Percentiles rank a stretch among this genome's conserved stretches.
phyloP scores from a whole-genome alignment of 1,284 basidiomycete genomes.

The Cutaneotrichosporon spelunceum region DNA sequence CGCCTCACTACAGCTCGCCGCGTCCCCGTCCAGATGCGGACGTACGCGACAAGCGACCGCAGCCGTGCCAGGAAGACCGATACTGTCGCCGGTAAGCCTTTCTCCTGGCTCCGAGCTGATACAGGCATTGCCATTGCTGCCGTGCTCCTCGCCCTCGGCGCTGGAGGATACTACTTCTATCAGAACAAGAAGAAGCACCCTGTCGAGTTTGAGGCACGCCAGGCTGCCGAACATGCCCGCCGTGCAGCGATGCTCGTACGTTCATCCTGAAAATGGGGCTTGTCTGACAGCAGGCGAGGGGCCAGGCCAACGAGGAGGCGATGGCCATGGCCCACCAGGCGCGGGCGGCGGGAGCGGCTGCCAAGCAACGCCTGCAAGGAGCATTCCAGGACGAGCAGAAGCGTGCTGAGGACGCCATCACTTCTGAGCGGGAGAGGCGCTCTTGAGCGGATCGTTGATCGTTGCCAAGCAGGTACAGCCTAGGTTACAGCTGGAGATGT shows the following conservation, averaged over 20 bases:
- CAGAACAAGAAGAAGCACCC: background rate
- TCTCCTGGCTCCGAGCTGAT: background rate
- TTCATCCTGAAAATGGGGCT: background rate
- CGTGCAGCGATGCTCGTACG: background rate
- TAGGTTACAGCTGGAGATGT: no score
- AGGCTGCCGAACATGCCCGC: background rate
- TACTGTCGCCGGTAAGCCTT: background rate
- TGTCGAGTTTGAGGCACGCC: background rate
- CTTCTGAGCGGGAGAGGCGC: no score
- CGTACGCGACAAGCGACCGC: no score
- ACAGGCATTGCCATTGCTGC: background rate
- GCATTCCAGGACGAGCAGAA: no score
- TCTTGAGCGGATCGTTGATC: no score
- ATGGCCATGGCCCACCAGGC: no score
- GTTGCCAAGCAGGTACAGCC: no score
- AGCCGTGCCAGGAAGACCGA: no score
- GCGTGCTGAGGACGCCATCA: no score
- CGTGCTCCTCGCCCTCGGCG: background rate
- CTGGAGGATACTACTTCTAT: background rate
- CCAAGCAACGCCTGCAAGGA: no score
- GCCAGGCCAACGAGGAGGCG: no score
- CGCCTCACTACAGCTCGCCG: background rate
- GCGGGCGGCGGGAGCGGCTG: no score
- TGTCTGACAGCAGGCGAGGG: background rate
- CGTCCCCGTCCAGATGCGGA: background rate